These are phyloP conservation scores for Teratosphaeria nubilosa DNA, from an alignment of 2,329 filamentous ascomycete species.

Conservation along the genomic window DNA sequence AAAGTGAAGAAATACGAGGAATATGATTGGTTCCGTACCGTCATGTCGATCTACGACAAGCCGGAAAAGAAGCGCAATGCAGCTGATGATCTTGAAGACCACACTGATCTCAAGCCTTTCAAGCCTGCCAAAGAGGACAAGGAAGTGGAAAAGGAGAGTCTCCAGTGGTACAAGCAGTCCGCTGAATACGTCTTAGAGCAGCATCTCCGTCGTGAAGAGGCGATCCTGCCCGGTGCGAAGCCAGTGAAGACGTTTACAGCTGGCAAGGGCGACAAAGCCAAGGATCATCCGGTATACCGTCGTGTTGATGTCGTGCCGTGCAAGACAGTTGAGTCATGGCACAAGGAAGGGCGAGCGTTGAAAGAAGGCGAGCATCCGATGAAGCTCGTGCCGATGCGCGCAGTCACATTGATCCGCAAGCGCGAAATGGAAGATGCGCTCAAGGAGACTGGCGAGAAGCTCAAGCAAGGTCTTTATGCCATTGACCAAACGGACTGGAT, in stretches of 20 bases:
- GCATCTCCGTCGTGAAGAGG: slow-evolving; percentile 86
- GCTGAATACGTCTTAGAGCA: slow-evolving; percentile 75
- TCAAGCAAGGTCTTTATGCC: slow-evolving; percentile 76
- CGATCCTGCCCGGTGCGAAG: slow-evolving; percentile 57
- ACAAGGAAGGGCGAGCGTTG: slow-evolving; percentile 83
- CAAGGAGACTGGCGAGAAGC: slow-evolving; percentile 68
- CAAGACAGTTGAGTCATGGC: slow-evolving; percentile 92
- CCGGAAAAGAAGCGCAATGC: slow-evolving; percentile 48
- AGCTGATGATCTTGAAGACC: slow-evolving; percentile 70
- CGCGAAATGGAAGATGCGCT: slow-evolving; percentile 82
- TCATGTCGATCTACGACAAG: slow-evolving; percentile 63
- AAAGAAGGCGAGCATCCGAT: slow-evolving; percentile 60
- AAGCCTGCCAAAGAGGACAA: slow-evolving; percentile 50
- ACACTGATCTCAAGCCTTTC: slow-evolving; percentile 62
- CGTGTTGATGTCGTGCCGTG: slow-evolving; percentile 73
- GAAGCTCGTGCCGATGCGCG: slow-evolving; percentile 81
- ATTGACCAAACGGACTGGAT: slow-evolving; percentile 89
- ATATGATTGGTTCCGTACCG: slow-evolving; percentile 79
- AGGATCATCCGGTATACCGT: slow-evolving; percentile 70
- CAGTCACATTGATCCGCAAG: slow-evolving; percentile 77
- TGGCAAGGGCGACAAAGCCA: slow-evolving; percentile 61
- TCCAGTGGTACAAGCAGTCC: slow-evolving; percentile 82
- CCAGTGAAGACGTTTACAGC: slow-evolving; percentile 66
- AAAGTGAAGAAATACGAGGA: slow-evolving; percentile 67
- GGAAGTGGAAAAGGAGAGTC: slow-evolving; percentile 42